phyloP scores from a whole-genome alignment of 768 basidiomycete species.

The Russula olivacea region DNA sequence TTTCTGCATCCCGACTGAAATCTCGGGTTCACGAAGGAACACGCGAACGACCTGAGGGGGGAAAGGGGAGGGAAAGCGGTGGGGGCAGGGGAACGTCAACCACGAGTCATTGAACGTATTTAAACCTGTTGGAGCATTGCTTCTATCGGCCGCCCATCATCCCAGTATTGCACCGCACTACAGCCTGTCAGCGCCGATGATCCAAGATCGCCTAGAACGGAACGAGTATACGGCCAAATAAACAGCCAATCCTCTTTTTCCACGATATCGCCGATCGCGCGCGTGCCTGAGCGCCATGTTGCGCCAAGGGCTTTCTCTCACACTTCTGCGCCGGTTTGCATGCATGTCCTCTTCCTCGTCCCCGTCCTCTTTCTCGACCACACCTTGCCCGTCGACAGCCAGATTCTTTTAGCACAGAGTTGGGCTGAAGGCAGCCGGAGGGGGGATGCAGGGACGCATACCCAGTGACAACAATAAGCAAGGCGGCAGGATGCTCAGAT shows the following conservation, averaged over 20 bases:
- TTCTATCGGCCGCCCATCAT: background rate
- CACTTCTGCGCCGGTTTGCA: too few species aligned
- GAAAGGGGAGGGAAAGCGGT: background rate
- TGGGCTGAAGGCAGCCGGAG: background rate
- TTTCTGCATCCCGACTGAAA: constrained; percentile 2
- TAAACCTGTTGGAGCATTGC: background rate
- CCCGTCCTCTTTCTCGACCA: background rate
- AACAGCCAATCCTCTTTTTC: background rate
- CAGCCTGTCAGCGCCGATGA: background rate
- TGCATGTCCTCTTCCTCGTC: background rate
- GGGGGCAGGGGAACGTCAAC: background rate
- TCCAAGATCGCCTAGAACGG: background rate
- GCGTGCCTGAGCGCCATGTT: background rate
- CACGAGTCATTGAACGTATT: too few species aligned
- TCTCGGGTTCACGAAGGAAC: background rate
- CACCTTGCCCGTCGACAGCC: background rate
- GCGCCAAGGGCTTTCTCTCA: background rate
- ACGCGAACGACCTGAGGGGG: background rate
- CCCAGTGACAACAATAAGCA: too few species aligned
- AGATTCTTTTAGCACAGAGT: background rate
- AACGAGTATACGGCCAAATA: background rate
- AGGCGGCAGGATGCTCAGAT: too few species aligned
- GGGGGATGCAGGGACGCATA: background rate
- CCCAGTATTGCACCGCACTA: background rate
- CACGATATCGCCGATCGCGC: background rate